phyloP scores from a whole-genome alignment of 108 stramenopile genomes.

The Conticribra guillardii region DNA sequence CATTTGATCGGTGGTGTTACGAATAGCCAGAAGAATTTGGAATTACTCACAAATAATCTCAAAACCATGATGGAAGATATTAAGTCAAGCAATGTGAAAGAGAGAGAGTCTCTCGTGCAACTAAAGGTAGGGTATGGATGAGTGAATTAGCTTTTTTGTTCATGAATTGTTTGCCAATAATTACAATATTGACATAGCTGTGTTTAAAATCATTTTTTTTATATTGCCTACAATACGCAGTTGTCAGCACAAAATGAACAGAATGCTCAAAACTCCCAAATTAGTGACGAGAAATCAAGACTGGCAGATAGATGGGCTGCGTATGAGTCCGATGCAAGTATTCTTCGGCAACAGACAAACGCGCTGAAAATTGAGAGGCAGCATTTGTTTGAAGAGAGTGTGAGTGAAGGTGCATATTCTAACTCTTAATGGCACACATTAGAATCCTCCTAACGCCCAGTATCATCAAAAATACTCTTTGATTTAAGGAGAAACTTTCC shows the following conservation, averaged over 20 bases:
- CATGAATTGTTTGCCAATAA: not conserved
- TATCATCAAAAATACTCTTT: not conserved
- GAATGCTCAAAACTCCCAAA: slow-evolving; percentile 9
- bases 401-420: not conserved
- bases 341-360: slow-evolving; percentile 9
- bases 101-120: slow-evolving; percentile 7
- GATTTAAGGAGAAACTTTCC: slow-evolving; percentile 19
- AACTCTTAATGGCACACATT: too few relatives aligned
- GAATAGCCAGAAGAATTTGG: slow-evolving; percentile 14
- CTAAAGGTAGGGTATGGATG: too few relatives aligned
- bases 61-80: slow-evolving; percentile 13
- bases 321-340: slow-evolving; percentile 13
- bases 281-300: slow-evolving; percentile 20
- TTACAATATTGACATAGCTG: not conserved
- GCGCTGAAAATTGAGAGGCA: slow-evolving; percentile 18
- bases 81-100: slow-evolving; percentile 9
- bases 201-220: not conserved
- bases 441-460: too few relatives aligned
- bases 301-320: slow-evolving; percentile 16
- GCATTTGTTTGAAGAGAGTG: slow-evolving; percentile 6
- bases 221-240: not conserved
- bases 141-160: not conserved
- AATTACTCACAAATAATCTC: slow-evolving; percentile 13
- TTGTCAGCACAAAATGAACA: slow-evolving; percentile 31
- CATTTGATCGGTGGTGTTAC: slow-evolving; percentile 4